phyloP scores from a whole-genome alignment of 306 rosid genomes.

The Pyrus communis region DNA sequence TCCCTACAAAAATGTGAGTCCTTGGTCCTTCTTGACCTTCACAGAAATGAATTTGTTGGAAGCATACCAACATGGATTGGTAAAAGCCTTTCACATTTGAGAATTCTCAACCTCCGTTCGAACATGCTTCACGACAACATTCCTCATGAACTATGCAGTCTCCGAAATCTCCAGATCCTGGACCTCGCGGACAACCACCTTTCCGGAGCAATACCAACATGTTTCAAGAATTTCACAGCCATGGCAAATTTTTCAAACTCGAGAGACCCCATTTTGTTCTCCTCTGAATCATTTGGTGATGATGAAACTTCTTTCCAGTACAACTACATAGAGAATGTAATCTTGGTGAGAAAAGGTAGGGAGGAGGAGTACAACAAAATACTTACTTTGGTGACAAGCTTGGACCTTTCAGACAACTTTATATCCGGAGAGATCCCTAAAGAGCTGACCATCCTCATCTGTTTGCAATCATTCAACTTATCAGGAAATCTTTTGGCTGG shows the following conservation, averaged over 20 bases:
- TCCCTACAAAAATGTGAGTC: neutral
- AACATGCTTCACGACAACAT: neutral
- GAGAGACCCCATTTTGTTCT: neutral
- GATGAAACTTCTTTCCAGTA: neutral
- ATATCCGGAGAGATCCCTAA: neutral
- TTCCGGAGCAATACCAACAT: constrained; percentile 27
- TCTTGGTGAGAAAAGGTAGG: neutral
- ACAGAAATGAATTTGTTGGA: constrained; percentile 3
- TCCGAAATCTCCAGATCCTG: neutral
- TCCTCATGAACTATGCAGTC: neutral
- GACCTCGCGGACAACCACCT: constrained; percentile 28
- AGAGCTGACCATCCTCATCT: neutral
- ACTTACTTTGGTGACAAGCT: neutral
- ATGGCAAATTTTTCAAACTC: neutral
- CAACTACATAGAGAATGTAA: neutral
- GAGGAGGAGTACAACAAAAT: neutral
- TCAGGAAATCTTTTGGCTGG: neutral
- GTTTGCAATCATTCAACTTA: neutral
- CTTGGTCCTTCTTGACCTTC: neutral
- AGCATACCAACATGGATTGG: constrained; percentile 8
- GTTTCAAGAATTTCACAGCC: constrained; percentile 12
- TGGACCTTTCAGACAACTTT: neutral
- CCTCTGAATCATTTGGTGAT: accelerated
- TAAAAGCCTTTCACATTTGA: neutral
- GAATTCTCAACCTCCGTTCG: constrained; percentile 6